Conservation (phyloP, 2,329 filamentous ascomycete genomes). For the Fusarium sp. region DNA sequence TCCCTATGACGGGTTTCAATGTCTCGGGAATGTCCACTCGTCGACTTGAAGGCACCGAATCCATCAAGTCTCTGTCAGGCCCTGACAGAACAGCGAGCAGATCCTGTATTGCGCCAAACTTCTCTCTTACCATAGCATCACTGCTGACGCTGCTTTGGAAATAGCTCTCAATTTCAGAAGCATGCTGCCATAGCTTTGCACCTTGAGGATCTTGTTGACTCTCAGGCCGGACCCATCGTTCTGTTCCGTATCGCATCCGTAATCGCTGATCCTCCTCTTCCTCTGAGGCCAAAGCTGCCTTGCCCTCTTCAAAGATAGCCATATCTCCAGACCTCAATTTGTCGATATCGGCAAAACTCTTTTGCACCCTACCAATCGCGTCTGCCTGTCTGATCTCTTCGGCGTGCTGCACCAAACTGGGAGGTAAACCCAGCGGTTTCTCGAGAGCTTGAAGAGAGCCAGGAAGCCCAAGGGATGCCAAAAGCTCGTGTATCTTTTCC, state of each 20-base stretch:
- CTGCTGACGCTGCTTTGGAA: slow-evolving; percentile 72
- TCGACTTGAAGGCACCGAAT: slow-evolving; percentile 88
- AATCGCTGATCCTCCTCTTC: slow-evolving; percentile 83
- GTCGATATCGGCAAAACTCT: slow-evolving; percentile 87
- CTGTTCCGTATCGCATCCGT: slow-evolving; percentile 83
- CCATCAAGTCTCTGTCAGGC: slow-evolving; percentile 82
- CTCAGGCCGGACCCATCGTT: slow-evolving; percentile 79
- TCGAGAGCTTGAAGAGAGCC: slow-evolving; percentile 94
- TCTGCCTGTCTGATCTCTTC: slow-evolving; percentile 95
- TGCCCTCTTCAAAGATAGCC: slow-evolving; percentile 84
- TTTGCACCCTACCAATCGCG: slow-evolving; percentile 79
- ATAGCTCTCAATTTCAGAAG: slow-evolving; percentile 85
- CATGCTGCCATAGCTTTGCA: slow-evolving; percentile 77
- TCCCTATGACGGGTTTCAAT: slow-evolving; percentile 81
- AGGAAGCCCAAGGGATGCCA: slow-evolving; percentile 86
- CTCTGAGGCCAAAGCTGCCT: slow-evolving; percentile 80
- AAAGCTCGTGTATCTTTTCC: slow-evolving; percentile 78
- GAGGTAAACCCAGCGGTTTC: slow-evolving; percentile 90
- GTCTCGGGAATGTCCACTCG: slow-evolving; percentile 81
- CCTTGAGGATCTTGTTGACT: slow-evolving; percentile 75
- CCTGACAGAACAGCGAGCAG: slow-evolving; percentile 81
- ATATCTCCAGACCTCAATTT: slow-evolving; percentile 86
- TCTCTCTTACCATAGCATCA: slow-evolving; percentile 74
- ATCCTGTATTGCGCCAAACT: slow-evolving; percentile 79
- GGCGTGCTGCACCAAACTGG: slow-evolving; percentile 85